Percentiles rank a stretch among this genome's conserved stretches.
phyloP scores from a whole-genome alignment of 768 basidiomycete species.

The Trametes coccinea region DNA sequence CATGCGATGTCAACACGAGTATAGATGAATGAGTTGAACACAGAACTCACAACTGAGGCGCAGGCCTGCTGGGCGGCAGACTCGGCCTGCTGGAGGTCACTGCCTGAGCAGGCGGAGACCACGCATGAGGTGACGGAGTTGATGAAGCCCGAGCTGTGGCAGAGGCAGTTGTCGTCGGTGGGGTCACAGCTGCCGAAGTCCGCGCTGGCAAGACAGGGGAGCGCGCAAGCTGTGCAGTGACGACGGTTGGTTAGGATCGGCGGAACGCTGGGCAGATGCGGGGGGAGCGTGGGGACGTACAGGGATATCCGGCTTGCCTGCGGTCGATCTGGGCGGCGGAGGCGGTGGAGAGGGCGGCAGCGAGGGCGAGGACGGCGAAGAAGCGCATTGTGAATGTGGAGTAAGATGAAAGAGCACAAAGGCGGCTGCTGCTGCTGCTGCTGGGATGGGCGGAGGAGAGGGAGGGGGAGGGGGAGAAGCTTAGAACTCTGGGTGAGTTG shows the following conservation, averaged over 20 bases:
- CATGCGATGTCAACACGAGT: no score
- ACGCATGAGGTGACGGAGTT: conserved; percentile 33
- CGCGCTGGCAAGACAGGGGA: conserved; percentile 46
- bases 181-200: conserved; percentile 45
- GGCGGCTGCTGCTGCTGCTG: background rate
- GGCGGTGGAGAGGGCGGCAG: conserved; percentile 36
- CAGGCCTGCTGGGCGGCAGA: conserved; percentile 29
- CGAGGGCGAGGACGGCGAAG: conserved; percentile 40
- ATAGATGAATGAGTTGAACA: no score
- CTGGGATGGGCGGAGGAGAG: background rate
- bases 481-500: conserved; percentile 24
- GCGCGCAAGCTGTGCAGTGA: conserved; percentile 48
- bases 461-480: conserved; percentile 17
- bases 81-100: conserved; percentile 28
- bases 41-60: conserved; percentile 31
- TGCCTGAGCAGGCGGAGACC: conserved; percentile 25
- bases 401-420: conserved; percentile 10
- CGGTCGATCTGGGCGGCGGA: conserved; percentile 22
- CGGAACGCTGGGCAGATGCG: background rate
- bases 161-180: conserved; percentile 53
- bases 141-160: conserved; percentile 32
- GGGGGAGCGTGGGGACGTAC: background rate
- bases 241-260: background rate
- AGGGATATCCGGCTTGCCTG: conserved; percentile 14
- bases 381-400: conserved; percentile 51